Evolutionary conservation across 2,329 filamentous ascomycete genomes (phyloP).

Genomic region (Aspergillus sp.): DNA sequence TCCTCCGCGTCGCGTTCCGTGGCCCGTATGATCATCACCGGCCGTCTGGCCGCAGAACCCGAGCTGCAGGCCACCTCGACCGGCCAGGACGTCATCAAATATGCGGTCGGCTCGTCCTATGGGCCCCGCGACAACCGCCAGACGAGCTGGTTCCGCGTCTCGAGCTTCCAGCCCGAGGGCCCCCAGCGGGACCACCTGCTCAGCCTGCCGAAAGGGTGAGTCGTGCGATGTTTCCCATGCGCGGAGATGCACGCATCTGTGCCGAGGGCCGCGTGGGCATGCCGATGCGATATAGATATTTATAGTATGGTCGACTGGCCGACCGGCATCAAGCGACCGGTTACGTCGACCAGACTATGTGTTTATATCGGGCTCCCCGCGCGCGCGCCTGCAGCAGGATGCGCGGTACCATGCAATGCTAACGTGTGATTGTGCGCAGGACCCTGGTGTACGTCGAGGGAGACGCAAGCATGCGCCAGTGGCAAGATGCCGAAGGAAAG

Average conservation of each 20-base stretch:
- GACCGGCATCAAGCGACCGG: no score
- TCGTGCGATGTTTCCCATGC: conserved; percentile 21
- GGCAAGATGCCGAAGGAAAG: conserved; percentile 70
- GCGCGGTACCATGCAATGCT: conserved; percentile 1
- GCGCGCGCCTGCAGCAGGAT: no score
- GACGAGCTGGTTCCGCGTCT: conserved; percentile 83
- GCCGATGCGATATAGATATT: neutral
- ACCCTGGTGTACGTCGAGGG: conserved; percentile 80
- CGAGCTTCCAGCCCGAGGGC: conserved; percentile 68
- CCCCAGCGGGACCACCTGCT: conserved; percentile 69
- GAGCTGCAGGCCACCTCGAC: conserved; percentile 69
- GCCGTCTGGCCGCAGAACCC: conserved; percentile 76
- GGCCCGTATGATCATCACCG: conserved; percentile 82
- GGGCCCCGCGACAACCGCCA: conserved; percentile 69
- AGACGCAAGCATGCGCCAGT: conserved; percentile 68
- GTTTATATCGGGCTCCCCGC: neutral
- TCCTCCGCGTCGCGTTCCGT: conserved; percentile 60
- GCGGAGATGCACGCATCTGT: neutral
- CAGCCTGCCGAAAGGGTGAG: conserved; percentile 80
- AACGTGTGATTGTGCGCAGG: conserved; percentile 45
- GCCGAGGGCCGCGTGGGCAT: neutral
- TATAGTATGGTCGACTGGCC: no score
- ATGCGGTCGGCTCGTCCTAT: conserved; percentile 68
- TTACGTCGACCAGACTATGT: no score
- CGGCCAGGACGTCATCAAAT: conserved; percentile 73